Evolutionary conservation across 2,329 filamentous ascomycete genomes (phyloP).

Genomic region (Colletotrichum sp.): DNA sequence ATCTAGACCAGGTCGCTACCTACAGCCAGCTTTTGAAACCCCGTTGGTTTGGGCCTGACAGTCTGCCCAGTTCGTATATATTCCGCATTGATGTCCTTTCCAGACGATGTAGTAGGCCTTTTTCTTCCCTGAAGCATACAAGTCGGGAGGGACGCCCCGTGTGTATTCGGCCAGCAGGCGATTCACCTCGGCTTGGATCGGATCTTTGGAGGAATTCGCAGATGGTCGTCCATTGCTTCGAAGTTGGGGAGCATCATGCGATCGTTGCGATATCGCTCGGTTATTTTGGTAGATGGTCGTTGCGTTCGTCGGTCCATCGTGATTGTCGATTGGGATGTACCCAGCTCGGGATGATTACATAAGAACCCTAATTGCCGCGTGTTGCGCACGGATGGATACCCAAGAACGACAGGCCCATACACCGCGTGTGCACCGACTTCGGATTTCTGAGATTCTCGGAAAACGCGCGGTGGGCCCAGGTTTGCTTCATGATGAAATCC

Average conservation of each 20-base stretch:
- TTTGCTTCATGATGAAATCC: background rate
- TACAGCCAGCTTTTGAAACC: background rate
- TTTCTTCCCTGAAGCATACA: background rate
- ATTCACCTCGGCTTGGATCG: background rate
- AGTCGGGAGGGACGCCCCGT: background rate
- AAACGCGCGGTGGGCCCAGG: background rate
- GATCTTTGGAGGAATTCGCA: background rate
- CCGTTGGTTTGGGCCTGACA: background rate
- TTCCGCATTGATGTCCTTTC: background rate
- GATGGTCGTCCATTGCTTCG: background rate
- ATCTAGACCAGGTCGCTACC: accelerated
- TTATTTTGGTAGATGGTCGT: background rate
- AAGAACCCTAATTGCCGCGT: background rate
- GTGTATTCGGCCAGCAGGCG: background rate
- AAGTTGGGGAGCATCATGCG: accelerated
- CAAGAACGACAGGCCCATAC: background rate
- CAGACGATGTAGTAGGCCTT: background rate
- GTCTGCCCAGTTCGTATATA: accelerated
- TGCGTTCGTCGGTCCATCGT: background rate
- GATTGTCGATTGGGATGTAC: accelerated
- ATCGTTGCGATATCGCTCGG: background rate
- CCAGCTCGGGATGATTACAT: background rate
- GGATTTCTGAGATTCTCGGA: background rate
- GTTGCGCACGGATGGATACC: background rate
- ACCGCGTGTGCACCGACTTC: background rate